Evolutionary conservation across 1,139 yeast genomes (phyloP), one percentile per base, ranked within the genome.

Genomic region (Maudiozyma humilis): DNA sequence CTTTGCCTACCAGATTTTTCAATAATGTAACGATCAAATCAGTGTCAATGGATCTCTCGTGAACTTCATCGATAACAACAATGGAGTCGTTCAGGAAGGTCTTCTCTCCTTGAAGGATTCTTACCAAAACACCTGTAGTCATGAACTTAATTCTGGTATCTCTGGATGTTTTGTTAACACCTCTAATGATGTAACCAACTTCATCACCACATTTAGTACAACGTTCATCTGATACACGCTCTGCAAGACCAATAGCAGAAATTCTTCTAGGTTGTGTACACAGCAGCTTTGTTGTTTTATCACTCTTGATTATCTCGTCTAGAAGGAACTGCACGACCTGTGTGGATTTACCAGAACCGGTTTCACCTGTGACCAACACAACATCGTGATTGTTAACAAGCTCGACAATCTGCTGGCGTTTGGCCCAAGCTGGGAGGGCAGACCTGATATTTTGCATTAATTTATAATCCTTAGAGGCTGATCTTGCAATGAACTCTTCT

Each of bases 251-350:
- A 60, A 91, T 83, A 0, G 97, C 88, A 0, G 96, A 87, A 46
- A 91, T 89, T 70, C 97, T 80, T 64, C 98, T 74, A 1, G 98
- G 98, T 62, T 91, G 97, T 0, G 97, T 88, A 62, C 96, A 88
- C 3, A 89, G 68, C 6, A 91, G 83, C 41, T 76, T 78, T 10
- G 83, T 74, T 15, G 62, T 57, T 6, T 47, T 47, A n/a, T 51
- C 44, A 7, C 47, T 41, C 5, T 42, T 38, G 25, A 55, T 51
- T 48, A 82, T 58, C 37, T 79, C 70, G 60, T 91, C 97, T 29
- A 89, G 66, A 15, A 91, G 69, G 55, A 87, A 91, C 62, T 91
- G 98, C 2, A 87, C 96, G 13, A 87, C 79, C 60, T 88, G 96
- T 0, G 96, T 88, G 0, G 95, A 85, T 59, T 88, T 88, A 52